Evolutionary conservation across 768 basidiomycete genomes (phyloP).

Genomic region (Neoboletus magnificus): DNA sequence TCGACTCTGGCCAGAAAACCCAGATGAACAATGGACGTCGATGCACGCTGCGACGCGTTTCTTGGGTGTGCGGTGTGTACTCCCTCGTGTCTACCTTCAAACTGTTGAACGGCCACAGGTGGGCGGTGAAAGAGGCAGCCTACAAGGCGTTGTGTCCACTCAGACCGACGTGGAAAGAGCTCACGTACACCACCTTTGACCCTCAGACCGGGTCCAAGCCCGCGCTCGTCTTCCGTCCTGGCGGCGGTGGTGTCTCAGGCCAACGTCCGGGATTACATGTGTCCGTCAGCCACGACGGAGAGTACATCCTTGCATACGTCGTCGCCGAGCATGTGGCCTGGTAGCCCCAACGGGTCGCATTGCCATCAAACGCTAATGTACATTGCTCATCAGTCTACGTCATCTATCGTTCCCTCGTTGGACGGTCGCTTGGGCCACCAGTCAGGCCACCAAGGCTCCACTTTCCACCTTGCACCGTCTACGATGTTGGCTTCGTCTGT

Average conservation of each 20-base stretch:
- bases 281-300: constrained; percentile 81
- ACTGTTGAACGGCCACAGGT: constrained; percentile 41
- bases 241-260: neutral
- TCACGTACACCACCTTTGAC: constrained; percentile 45
- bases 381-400: constrained; percentile 15
- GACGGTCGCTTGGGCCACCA: constrained; percentile 50
- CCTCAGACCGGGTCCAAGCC: constrained; percentile 41
- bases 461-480: constrained; percentile 33
- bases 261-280: constrained; percentile 45
- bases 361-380: neutral
- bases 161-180: constrained; percentile 70
- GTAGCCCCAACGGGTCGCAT: neutral
- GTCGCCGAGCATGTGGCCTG: constrained; percentile 43
- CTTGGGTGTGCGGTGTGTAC: constrained; percentile 65
- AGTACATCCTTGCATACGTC: constrained; percentile 70
- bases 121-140: constrained; percentile 81
- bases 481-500: constrained; percentile 7
- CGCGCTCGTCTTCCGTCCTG: constrained; percentile 31
- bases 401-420: constrained; percentile 16
- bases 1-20: constrained; percentile 3
- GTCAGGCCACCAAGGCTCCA: constrained; percentile 66
- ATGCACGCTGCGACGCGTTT: constrained; percentile 38
- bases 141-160: constrained; percentile 82
- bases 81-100: neutral
- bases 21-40: constrained; percentile 4